Conservation (phyloP, 2,329 filamentous ascomycete species). For the Xylariaceae sp. region DNA sequence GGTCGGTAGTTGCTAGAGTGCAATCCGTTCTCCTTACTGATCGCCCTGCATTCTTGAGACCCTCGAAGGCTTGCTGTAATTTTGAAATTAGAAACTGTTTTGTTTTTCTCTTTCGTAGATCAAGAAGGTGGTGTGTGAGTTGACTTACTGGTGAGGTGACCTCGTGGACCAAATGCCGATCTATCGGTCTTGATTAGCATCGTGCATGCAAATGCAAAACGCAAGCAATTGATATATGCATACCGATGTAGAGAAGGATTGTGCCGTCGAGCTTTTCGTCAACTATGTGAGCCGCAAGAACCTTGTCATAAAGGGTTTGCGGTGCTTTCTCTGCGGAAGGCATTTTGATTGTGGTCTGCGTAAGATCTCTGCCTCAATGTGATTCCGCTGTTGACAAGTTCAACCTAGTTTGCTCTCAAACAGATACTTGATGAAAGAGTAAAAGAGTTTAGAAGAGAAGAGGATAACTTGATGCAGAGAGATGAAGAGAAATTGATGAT, state of each 20-base stretch:
- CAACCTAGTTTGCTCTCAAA: neutral
- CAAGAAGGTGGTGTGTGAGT: constrained; percentile 4
- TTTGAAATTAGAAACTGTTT: constrained; percentile 15
- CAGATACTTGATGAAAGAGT: neutral
- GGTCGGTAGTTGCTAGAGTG: constrained; percentile 93
- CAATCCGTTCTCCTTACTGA: constrained; percentile 91
- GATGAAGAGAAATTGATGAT: neutral
- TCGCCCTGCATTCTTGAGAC: constrained; percentile 81
- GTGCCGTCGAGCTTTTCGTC: constrained; percentile 94
- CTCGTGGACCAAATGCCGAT: constrained; percentile 95
- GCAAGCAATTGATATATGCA: constrained; percentile 25
- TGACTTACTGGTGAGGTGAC: constrained; percentile 84
- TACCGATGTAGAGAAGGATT: constrained; percentile 88
- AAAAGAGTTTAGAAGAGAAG: neutral
- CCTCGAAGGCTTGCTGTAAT: constrained; percentile 88
- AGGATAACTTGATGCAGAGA: neutral
- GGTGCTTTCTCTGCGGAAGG: constrained; percentile 50
- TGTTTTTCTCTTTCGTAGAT: no score
- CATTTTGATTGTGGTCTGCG: constrained; percentile 47
- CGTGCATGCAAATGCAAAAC: neutral
- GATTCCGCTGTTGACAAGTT: constrained; percentile 3
- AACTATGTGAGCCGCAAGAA: constrained; percentile 90
- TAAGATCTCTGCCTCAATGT: neutral
- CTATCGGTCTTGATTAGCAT: constrained; percentile 39
- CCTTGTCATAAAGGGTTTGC: constrained; percentile 95